Base-by-base conservation (phyloP, 305 asterid species). In the Salvia sclarea region DNA sequence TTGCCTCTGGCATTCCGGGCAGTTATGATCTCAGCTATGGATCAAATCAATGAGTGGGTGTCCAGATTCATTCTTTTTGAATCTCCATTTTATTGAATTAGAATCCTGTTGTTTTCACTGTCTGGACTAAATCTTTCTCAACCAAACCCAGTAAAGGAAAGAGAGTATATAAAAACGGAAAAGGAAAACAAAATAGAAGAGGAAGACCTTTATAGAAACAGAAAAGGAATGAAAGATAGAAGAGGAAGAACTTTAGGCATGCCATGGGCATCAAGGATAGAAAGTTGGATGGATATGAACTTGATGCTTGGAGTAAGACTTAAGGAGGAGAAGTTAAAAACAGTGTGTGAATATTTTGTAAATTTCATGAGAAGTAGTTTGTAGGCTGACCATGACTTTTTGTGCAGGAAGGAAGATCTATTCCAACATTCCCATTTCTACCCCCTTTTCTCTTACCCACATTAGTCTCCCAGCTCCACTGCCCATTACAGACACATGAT, bases 1-100 rank as follows among this genome's bases (percentile, higher is more conserved):
- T 74, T 89, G 88, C 99, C 99, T 77, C 77, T 94, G 74, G 89
- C 83, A 56, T 91, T 92, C 83, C 88, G 88, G 61, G 78, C 96
- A 68, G 73, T 91, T 67, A 82, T 91, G 84, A 78, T 79, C 71
- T 82, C 95, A 43, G 97, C 93, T 73, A 89, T 91, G 90, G 97
- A 91, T 79, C 98, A 88, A 81, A 91, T 89, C 73, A 85, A 86
- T 63, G 72, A 56, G 99, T 94, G 80, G 85, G 99, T 82, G 73
- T 55, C 70, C 47, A 57, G 59, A 38, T 59, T 74, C 71, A 65
- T 13, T 28, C 17, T 68, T 9, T 22, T 22, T 70, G 49, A 8
- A 41, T 50, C 68, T 66, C 61, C 35, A 17, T 21, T 57, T 59
- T 49, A 22, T 35, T 30, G 74, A 47, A 25, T 79, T 67, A 37